Base-by-base conservation (phyloP, 441 rosid genomes). In the Euphorbia neoarborescens region DNA sequence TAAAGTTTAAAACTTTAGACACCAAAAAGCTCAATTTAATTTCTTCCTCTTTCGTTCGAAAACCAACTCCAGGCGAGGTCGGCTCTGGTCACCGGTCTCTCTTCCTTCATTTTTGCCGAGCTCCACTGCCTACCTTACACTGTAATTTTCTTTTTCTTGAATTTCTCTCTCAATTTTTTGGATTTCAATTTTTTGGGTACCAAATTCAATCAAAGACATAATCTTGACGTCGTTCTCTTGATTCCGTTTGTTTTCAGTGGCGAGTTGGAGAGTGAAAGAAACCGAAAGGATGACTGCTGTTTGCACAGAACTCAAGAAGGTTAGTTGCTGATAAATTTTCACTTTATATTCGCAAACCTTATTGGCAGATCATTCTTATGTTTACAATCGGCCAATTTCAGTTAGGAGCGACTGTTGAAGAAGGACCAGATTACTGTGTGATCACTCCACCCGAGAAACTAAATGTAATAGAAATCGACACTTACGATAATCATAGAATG, bases 261-360 rank as follows among this genome's bases (percentile, higher is more conserved):
- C 97, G 58, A 95, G 99, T 78, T 92, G 99, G 99, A 88, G 99
- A 78, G 99, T 92, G 70, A 95, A 95, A 79, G 99, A 95, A 79
- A 95, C 96, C 0, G 99, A 95, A 78, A 81, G 98, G 46, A 95
- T 95, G 99, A 83, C 92, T 71, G 99, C 99, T 1, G 81, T 95
- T 70, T 95, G 96, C 90, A 95, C 97, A 4, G 99, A 95, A 73
- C 92, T 95, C 35, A 69, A 92, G 75, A 92, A 95, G 95, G 99
- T 92, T 51, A 65, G 70, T 40, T 72, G 62, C 35, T 24, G n/a
- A 27, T 60, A 62, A 44, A 38, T 30, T 70, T 66, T 28, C 32
- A 9, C 12, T 61, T 19, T 35, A 19, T 24, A 14, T 13, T 1
- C 1, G 2, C 9, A 14, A 38, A 14, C 14, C 1, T 13, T 4